These are phyloP conservation scores for Arthrobotrys pseudoclavata DNA, from an alignment of 2,329 filamentous ascomycete genomes.

Conservation along the genomic window DNA sequence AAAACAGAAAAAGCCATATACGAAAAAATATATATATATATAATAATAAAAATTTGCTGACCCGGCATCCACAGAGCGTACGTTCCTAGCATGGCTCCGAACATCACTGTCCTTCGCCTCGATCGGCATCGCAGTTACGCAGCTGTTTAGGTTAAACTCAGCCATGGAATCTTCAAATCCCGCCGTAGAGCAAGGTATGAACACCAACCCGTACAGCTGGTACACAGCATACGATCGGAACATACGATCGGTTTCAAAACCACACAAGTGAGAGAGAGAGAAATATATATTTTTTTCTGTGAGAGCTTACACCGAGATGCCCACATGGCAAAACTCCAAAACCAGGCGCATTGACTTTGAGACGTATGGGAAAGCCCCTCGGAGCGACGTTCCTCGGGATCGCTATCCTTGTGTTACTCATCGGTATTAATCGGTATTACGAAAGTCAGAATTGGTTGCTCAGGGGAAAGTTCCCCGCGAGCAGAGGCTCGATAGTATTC, in stretches of 20 bases:
- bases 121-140: slow-evolving; percentile 82
- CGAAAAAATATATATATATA: too few relatives aligned
- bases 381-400: slow-evolving; percentile 83
- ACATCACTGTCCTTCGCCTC: slow-evolving; percentile 85
- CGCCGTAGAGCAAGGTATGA: slow-evolving; percentile 60
- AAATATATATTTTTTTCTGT: slow-evolving; percentile 20
- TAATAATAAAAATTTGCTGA: slow-evolving; percentile 43
- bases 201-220: slow-evolving; percentile 62
- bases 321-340: slow-evolving; percentile 57
- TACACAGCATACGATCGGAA: slow-evolving; percentile 64
- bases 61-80: slow-evolving; percentile 74
- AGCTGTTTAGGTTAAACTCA: slow-evolving; percentile 86
- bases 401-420: slow-evolving; percentile 79
- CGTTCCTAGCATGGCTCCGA: slow-evolving; percentile 86
- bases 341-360: slow-evolving; percentile 68
- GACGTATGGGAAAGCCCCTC: slow-evolving; percentile 78
- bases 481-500: slow-evolving; percentile 79
- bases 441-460: slow-evolving; percentile 84
- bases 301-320: slow-evolving; percentile 53
- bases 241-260: slow-evolving; percentile 60
- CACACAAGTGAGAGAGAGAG: slow-evolving; percentile 41
- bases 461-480: slow-evolving; percentile 82
- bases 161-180: slow-evolving; percentile 67
- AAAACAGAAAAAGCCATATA: background rate
- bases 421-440: slow-evolving; percentile 82